Base-by-base conservation (phyloP, 495 filamentous ascomycete genomes). In the Aspergillus homomorphus region DNA sequence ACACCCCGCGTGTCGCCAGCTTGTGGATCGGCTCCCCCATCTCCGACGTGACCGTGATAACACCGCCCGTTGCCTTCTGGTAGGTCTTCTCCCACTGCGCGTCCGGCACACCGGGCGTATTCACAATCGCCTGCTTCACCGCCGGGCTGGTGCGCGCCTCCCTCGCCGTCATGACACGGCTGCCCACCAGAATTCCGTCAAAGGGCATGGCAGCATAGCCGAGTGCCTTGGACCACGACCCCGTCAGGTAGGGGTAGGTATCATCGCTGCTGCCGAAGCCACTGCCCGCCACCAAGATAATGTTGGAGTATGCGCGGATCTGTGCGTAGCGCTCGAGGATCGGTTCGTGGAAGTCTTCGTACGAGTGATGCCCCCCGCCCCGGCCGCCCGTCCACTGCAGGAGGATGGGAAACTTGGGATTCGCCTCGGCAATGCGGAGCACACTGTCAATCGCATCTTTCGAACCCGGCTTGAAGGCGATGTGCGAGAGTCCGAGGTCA, bases 331-430 rank as follows among this genome's bases (percentile, higher is more conserved):
- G 68, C 52, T 74, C 69, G 49, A 81, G 58, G 20, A 81, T 69
- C 1, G 78, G 77, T 18, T 69, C 59, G 61, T 81, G 78, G 62
- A 81, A 81, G 57, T 81, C 78, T 62, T 81, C 78, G 56, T 67
- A 79, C 1, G 78, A 81, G 61, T 81, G 78, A 60, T 81, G 78
- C 43, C 78, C 78, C 57, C 78, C 78, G 21, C 76, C 78, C 51
- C 78, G 67, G 7, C 78, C 78, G 55, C 78, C 78, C 12, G 78
- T 81, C 78, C 78, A 81, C 61, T 81, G 78, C 53, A 81, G 59
- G 10, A 79, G 73, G 45, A 81, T 66, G 9, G 77, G 77, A 63
- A 79, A 78, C 28, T 65, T 61, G 16, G 76, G 74, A 54, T 80
- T 68, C 10, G 69, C 69, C 53, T 72, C 72, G 48, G 78, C 77